Percentiles rank a stretch among this genome's conserved stretches.
Evolutionary conservation across 331 rosid genomes (phyloP).

Genomic region (Phaseolus coccineus): DNA sequence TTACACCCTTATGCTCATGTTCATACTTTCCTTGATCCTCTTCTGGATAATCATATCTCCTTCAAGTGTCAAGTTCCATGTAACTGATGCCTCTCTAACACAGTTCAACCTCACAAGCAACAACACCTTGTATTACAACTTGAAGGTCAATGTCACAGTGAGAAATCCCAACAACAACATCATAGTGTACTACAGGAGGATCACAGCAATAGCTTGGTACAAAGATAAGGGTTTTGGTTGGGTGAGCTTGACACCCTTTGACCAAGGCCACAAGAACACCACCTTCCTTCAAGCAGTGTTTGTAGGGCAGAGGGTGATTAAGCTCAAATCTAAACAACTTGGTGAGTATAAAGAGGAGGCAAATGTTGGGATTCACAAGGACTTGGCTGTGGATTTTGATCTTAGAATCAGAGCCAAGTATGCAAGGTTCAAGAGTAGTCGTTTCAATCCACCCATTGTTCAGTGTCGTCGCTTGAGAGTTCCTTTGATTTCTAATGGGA

Average conservation of each 20-base stretch:
- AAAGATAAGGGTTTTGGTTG: constrained; percentile 48
- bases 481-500: constrained; percentile 54
- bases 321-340: constrained; percentile 4
- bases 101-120: constrained; percentile 58
- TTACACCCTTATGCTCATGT: constrained; percentile 28
- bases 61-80: constrained; percentile 57
- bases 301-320: constrained; percentile 39
- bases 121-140: constrained; percentile 59
- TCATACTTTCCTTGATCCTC: constrained; percentile 47
- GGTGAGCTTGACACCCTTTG: constrained; percentile 49
- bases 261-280: constrained; percentile 65
- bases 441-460: constrained; percentile 50
- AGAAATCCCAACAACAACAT: constrained; percentile 76
- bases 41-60: constrained; percentile 62
- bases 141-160: constrained; percentile 61
- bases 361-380: constrained; percentile 39
- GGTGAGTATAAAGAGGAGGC: constrained; percentile 45
- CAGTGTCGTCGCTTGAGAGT: constrained; percentile 60
- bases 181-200: constrained; percentile 58
- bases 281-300: constrained; percentile 47
- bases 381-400: constrained; percentile 52
- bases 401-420: constrained; percentile 47
- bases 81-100: constrained; percentile 60
- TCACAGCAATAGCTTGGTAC: constrained; percentile 57
- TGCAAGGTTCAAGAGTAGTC: constrained; percentile 39